Base-by-base conservation (phyloP, 352 stramenopile species). In the Phytophthora cajani region DNA sequence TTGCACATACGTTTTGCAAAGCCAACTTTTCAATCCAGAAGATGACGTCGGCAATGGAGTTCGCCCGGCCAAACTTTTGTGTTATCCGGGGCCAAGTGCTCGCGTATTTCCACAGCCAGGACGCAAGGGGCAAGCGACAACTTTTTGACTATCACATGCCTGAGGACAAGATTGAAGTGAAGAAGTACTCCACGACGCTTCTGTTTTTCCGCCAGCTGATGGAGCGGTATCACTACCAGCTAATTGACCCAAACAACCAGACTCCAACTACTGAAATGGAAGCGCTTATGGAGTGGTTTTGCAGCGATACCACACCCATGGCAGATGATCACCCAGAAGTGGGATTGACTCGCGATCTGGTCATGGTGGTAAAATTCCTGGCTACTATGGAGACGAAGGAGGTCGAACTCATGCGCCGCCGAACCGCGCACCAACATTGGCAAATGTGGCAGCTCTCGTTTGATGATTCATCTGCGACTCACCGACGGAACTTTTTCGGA, bases 391-490 rank as follows among this genome's bases (percentile, higher is more conserved):
- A 97, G 59, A 96, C 87, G 1, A 95, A 93, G 23, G 91, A 97
- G 71, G 84, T 95, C 9, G 91, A 97, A 54, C 71, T 97, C 1
- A 94, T 96, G 86, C 88, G 89, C 17, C 86, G 89, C 16, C 86
- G 91, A 32, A 81, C 78, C n/a, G 76, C 78, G 7, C 76, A 94
- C 16, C 78, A 90, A 36, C 81, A 91, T 55, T 97, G 89, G 86
- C 89, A 96, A 54, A 92, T 90, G 75, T 97, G 91, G 91, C 89
- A 94, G 40, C 69, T 97, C 6, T 95, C 91, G 19, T 97, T 97
- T 75, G 91, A 97, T 33, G 89, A 96, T 56, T 84, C 84, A 17
- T 73, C 80, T 2, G 88, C 87, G 49, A 94, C 79, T 14, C 81
- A 92, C 62, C 76, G 85, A 16, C 76, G 87, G 11, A 89, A 94